Percentiles rank a stretch among this genome's conserved stretches.
These are phyloP conservation scores for Tetrastigma voinierianum DNA, from an alignment of 164 flowering plant genomes.

Conservation along the genomic window DNA sequence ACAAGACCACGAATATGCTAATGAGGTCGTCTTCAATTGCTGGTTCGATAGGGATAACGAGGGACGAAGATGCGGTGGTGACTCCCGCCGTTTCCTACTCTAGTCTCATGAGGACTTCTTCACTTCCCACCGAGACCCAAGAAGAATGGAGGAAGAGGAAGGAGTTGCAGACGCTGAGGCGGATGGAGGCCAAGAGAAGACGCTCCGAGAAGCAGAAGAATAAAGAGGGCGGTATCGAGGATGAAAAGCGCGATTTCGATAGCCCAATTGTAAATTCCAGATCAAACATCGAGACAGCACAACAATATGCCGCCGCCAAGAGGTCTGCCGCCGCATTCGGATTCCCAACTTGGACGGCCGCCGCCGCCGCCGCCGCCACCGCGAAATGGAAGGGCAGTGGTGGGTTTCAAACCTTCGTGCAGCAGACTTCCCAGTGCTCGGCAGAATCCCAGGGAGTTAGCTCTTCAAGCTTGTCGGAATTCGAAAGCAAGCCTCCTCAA, in stretches of 20 bases:
- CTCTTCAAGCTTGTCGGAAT: slow-evolving; percentile 42
- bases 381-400: slow-evolving; percentile 20
- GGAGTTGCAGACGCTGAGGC: slow-evolving; percentile 72
- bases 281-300: slow-evolving; percentile 16
- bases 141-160: slow-evolving; percentile 89
- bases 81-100: slow-evolving; percentile 21
- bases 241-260: slow-evolving; percentile 27
- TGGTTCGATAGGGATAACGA: slow-evolving; percentile 34
- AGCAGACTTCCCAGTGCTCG: slow-evolving; percentile 33
- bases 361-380: slow-evolving; percentile 4
- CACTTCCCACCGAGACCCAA: slow-evolving; percentile 82
- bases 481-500: slow-evolving; percentile 42
- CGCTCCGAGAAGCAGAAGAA: slow-evolving; percentile 65
- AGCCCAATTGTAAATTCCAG: slow-evolving; percentile 4
- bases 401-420: slow-evolving; percentile 16
- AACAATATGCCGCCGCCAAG: not conserved
- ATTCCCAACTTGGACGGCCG: slow-evolving; percentile 28
- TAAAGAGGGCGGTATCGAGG: slow-evolving; percentile 20
- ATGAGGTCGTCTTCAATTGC: slow-evolving; percentile 68
- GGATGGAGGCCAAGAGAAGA: slow-evolving; percentile 88
- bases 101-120: slow-evolving; percentile 50
- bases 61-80: slow-evolving; percentile 32
- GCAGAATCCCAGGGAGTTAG: slow-evolving; percentile 55
- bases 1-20: slow-evolving; percentile 46
- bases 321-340: slow-evolving; percentile 7